Evolutionary conservation across 805 yeast genomes (phyloP).

Genomic region (Schwanniomyces polymorphus): DNA sequence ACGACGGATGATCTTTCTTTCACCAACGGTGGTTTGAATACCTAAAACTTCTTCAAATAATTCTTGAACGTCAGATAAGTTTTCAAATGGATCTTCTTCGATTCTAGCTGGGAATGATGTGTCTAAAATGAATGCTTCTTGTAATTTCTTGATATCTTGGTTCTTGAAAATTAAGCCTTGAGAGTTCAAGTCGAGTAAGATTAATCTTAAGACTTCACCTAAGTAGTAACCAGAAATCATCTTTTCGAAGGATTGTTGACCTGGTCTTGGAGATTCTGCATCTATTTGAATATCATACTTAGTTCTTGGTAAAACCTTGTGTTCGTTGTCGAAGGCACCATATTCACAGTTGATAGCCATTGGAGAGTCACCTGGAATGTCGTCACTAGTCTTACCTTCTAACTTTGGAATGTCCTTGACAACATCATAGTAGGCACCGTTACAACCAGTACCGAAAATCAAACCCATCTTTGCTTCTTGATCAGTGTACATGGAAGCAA

Average conservation of each 20-base stretch:
- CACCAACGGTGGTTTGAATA: conserved; percentile 68
- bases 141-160: conserved; percentile 67
- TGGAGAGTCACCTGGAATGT: conserved; percentile 60
- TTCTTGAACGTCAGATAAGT: conserved; percentile 71
- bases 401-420: conserved; percentile 77
- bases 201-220: conserved; percentile 86
- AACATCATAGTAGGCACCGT: conserved; percentile 91
- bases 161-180: conserved; percentile 62
- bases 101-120: conserved; percentile 84
- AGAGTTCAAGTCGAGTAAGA: conserved; percentile 67
- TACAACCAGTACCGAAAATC: conserved; percentile 96
- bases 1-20: conserved; percentile 79
- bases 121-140: conserved; percentile 73
- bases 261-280: conserved; percentile 88
- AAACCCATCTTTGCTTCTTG: conserved; percentile 89
- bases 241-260: conserved; percentile 94
- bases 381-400: conserved; percentile 64
- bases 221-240: conserved; percentile 96
- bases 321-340: conserved; percentile 96
- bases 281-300: conserved; percentile 83
- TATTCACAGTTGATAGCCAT: conserved; percentile 99
- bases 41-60: conserved; percentile 60
- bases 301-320: conserved; percentile 79
- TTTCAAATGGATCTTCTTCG: conserved; percentile 88
- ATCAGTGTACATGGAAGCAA: conserved; percentile 92